Conservation (phyloP, 345 rosid species). For the Camelina sativa region DNA sequence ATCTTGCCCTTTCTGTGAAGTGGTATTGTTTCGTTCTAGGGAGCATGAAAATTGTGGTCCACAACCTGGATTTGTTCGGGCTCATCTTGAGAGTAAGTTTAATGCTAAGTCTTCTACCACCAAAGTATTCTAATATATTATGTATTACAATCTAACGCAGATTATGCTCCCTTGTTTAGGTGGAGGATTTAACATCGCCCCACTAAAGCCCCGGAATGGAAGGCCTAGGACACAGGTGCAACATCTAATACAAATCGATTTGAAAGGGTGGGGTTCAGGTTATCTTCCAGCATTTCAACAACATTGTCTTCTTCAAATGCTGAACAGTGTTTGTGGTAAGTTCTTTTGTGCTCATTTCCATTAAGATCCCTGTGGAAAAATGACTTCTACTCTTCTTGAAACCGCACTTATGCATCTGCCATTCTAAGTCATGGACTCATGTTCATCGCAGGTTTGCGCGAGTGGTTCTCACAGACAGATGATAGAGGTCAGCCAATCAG, state of each 20-base stretch:
- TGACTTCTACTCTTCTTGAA: constrained; percentile 20
- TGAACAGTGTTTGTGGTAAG: constrained; percentile 96
- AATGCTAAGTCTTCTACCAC: constrained; percentile 6
- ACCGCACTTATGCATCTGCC: background rate
- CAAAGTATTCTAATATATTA: background rate
- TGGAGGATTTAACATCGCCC: constrained; percentile 96
- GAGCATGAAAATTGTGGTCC: constrained; percentile 97
- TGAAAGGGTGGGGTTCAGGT: constrained; percentile 98
- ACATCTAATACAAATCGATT: constrained; percentile 95
- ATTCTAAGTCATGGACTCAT: constrained; percentile 12
- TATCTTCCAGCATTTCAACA: constrained; percentile 93
- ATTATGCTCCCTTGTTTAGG: constrained; percentile 56
- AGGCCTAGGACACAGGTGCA: constrained; percentile 92
- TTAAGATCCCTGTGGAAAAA: constrained; percentile 1
- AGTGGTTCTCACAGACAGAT: constrained; percentile 97
- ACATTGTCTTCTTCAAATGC: constrained; percentile 97
- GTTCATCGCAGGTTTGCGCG: constrained; percentile 75
- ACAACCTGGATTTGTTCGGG: constrained; percentile 96
- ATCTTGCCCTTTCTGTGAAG: constrained; percentile 55
- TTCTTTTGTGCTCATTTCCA: constrained; percentile 27
- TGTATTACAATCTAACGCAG: background rate
- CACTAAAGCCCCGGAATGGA: constrained; percentile 82
- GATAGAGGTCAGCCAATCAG: constrained; percentile 91
- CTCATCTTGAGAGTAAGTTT: constrained; percentile 93
- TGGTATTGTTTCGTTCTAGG: constrained; percentile 95